These are phyloP conservation scores for Thecaphora thlaspeos DNA, from an alignment of 1,284 basidiomycete genomes.

Conservation along the genomic window DNA sequence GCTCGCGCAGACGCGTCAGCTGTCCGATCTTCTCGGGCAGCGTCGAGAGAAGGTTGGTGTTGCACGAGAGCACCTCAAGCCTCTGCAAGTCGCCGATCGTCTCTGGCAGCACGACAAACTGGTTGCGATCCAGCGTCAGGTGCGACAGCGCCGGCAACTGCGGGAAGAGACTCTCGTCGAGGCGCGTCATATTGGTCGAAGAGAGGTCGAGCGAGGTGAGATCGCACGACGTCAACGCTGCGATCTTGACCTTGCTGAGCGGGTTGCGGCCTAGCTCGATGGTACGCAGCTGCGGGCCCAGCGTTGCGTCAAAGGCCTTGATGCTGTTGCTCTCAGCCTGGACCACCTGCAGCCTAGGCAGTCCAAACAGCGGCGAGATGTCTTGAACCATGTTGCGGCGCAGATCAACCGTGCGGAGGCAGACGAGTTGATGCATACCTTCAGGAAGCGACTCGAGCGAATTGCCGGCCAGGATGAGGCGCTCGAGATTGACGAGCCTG, in stretches of 20 bases:
- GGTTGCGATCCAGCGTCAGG: slow-evolving; percentile 61
- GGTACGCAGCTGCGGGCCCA: slow-evolving; percentile 32
- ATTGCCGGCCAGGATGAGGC: slow-evolving; percentile 52
- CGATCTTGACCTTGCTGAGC: slow-evolving; percentile 45
- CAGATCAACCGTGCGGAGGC: slow-evolving; percentile 49
- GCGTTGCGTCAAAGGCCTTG: slow-evolving; percentile 45
- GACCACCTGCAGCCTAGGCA: slow-evolving; percentile 44
- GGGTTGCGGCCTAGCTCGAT: slow-evolving; percentile 53
- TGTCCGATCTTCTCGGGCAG: slow-evolving; percentile 77
- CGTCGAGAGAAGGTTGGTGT: slow-evolving; percentile 80
- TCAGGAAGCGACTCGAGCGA: slow-evolving; percentile 45
- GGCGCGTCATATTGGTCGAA: slow-evolving; percentile 80
- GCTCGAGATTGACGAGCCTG: slow-evolving; percentile 61
- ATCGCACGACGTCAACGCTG: slow-evolving; percentile 62
- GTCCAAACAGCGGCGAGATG: slow-evolving; percentile 40
- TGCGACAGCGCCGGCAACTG: slow-evolving; percentile 44
- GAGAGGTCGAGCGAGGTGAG: slow-evolving; percentile 85
- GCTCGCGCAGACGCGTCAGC: slow-evolving; percentile 71
- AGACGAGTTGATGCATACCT: slow-evolving; percentile 36
- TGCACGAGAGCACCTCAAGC: slow-evolving; percentile 76
- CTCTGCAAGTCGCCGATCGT: slow-evolving; percentile 72
- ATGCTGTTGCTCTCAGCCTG: slow-evolving; percentile 53
- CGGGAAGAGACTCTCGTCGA: slow-evolving; percentile 65
- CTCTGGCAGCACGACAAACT: slow-evolving; percentile 80
- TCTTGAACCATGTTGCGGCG: slow-evolving; percentile 49